Evolutionary conservation across 2,329 filamentous ascomycete species (phyloP), one percentile per base, ranked within the genome.

Genomic region (Xylaria hypoxylon): DNA sequence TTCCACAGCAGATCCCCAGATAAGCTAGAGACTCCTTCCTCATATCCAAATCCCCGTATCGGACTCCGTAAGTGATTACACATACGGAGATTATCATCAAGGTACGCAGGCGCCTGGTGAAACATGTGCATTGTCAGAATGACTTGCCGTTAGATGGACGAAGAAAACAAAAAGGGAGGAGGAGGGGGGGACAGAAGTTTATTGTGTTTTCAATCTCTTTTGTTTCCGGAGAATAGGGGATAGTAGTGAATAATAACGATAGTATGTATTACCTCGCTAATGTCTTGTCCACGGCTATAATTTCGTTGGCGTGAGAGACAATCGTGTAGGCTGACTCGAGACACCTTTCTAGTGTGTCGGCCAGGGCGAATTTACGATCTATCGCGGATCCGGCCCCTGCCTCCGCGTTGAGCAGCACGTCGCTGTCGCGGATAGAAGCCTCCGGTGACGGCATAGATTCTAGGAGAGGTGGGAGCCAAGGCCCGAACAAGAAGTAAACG

Each of bases 1-100:
- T 61, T 35, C 59, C 59, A 47, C 59, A 61, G 28, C 59, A 61
- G 7, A 61, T 61, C 26, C 59, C 59, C 5, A 61, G 31, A 61
- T 61, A 53, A 47, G 59, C 40, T n/a, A 61, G 28, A 55, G 59
- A 61, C 22, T 52, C 48, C 19, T 55, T 61, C 19, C 28, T 61
- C 19, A 11, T 47, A 28, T 61, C 59, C 15, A 40, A 15, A 8
- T 55, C 59, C 13, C 59, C 59, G 15, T 61, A 55, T 19, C 55
- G 59, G 24, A 57, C 19, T 15, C 53, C 53, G 17, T 45, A 57
- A 31, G 40, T 57, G 38, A 57, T 57, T 13, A 57, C 10, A 17
- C 53, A 57, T 15, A 42, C 38, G 8, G 53, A 57, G 22, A 57
- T 45, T 44, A 57, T 44, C 53, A 57, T 57, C 19, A 57, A 31